Evolutionary conservation across 257 asterid genomes (phyloP).

Genomic region (Penstemon eatonii): DNA sequence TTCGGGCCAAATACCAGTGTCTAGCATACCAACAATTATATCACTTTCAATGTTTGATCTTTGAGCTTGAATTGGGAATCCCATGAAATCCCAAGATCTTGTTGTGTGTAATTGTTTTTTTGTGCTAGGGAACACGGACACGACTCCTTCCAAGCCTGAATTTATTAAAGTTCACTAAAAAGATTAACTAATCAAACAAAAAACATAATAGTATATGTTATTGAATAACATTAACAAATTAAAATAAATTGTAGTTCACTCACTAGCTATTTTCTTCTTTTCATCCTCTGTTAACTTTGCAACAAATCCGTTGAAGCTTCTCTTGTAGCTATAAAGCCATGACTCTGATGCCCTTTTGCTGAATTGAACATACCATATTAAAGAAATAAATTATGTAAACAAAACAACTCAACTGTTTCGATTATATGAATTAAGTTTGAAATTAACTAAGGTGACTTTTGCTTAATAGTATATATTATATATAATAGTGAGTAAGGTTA

Average conservation of each 20-base stretch:
- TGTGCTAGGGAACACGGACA: slow-evolving; percentile 48
- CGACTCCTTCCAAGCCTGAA: slow-evolving; percentile 56
- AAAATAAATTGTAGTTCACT: neutral
- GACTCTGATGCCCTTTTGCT: slow-evolving; percentile 46
- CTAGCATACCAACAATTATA: slow-evolving; percentile 34
- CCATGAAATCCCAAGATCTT: slow-evolving; percentile 67
- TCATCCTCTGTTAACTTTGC: slow-evolving; percentile 57
- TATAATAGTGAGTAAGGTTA: neutral
- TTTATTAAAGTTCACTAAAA: neutral
- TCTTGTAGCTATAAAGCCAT: slow-evolving; percentile 48
- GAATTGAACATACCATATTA: slow-evolving; percentile 3
- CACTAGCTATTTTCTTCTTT: slow-evolving; percentile 47
- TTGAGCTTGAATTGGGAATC: slow-evolving; percentile 39
- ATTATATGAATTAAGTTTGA: too few relatives aligned
- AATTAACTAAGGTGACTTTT: neutral
- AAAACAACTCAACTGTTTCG: neutral
- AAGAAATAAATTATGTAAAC: neutral
- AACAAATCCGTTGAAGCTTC: slow-evolving; percentile 68
- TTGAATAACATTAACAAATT: neutral
- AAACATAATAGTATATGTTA: neutral
- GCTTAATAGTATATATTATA: neutral
- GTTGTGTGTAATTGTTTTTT: slow-evolving; percentile 54
- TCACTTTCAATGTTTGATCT: slow-evolving; percentile 41
- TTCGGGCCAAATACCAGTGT: slow-evolving; percentile 44
- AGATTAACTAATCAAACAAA: neutral